phyloP scores from a whole-genome alignment of 2,329 filamentous ascomycete species.

The Verticillium zaregamsianum region DNA sequence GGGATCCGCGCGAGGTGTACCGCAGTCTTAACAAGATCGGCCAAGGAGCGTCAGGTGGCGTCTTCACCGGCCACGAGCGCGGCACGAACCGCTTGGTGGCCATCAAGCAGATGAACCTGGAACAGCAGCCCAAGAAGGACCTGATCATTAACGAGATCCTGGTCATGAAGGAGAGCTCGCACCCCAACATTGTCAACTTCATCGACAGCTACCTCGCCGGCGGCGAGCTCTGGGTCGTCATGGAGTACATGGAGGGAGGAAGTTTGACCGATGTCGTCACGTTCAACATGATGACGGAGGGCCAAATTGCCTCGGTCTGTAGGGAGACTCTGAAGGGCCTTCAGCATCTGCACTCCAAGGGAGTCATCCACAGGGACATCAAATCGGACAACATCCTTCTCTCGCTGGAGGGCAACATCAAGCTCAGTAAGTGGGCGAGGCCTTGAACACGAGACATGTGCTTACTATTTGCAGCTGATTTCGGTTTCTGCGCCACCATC shows the following conservation, averaged over 20 bases:
- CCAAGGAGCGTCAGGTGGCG: slow-evolving; percentile 93
- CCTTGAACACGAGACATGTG: neutral
- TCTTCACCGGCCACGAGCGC: slow-evolving; percentile 85
- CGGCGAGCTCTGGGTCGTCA: slow-evolving; percentile 95
- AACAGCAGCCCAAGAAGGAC: slow-evolving; percentile 98
- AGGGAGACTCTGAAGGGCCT: slow-evolving; percentile 87
- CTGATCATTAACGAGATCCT: slow-evolving; percentile 98
- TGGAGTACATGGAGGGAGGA: slow-evolving; percentile 99
- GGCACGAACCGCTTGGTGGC: slow-evolving; percentile 84
- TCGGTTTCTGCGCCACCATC: slow-evolving; percentile 97
- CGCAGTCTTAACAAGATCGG: slow-evolving; percentile 90
- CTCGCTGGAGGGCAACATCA: slow-evolving; percentile 92
- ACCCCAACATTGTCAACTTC: slow-evolving; percentile 99
- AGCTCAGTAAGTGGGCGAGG: slow-evolving; percentile 67
- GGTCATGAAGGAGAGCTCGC: slow-evolving; percentile 98
- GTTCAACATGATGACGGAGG: slow-evolving; percentile 98
- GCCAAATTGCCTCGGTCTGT: slow-evolving; percentile 94
- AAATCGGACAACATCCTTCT: slow-evolving; percentile 98
- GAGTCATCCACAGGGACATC: slow-evolving; percentile 97
- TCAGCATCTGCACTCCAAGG: slow-evolving; percentile 94
- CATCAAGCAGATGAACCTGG: slow-evolving; percentile 99
- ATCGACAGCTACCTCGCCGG: slow-evolving; percentile 92
- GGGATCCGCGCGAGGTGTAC: slow-evolving; percentile 86
- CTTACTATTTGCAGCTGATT: slow-evolving; percentile 68
- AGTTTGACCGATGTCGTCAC: slow-evolving; percentile 97